Percentiles rank a stretch among this genome's conserved stretches.
Conservation (phyloP, 2,329 filamentous ascomycete genomes). For the Fusarium succisae region DNA sequence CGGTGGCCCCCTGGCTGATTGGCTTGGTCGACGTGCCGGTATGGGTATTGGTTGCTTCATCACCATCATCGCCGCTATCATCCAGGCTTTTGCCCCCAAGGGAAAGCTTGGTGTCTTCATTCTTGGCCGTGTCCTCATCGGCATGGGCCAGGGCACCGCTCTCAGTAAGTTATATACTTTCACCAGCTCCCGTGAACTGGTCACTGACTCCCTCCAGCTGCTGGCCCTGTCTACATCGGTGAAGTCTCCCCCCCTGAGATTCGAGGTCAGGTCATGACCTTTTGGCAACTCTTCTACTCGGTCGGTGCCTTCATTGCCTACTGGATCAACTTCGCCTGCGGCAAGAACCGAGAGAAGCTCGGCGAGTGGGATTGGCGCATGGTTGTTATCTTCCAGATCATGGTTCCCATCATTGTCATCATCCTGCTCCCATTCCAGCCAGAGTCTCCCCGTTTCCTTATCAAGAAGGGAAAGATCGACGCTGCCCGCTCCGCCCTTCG, state of each 20-base stretch:
- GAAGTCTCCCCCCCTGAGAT: slow-evolving; percentile 72
- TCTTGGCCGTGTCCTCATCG: slow-evolving; percentile 73
- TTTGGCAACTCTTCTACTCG: slow-evolving; percentile 73
- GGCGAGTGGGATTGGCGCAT: slow-evolving; percentile 80
- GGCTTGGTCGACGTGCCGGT: slow-evolving; percentile 68
- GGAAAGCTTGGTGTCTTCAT: slow-evolving; percentile 73
- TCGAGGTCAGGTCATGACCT: slow-evolving; percentile 71
- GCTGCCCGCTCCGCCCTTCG: slow-evolving; percentile 66
- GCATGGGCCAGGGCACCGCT: slow-evolving; percentile 75
- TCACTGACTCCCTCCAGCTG: slow-evolving; percentile 52
- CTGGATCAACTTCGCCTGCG: slow-evolving; percentile 71
- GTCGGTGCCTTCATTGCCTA: slow-evolving; percentile 64
- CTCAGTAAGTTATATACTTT: slow-evolving; percentile 50
- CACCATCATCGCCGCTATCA: slow-evolving; percentile 73
- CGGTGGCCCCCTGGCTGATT: slow-evolving; percentile 70
- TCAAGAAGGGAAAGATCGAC: slow-evolving; percentile 69
- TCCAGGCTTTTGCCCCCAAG: slow-evolving; percentile 72
- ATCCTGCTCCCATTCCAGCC: slow-evolving; percentile 71
- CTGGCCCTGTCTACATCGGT: slow-evolving; percentile 76
- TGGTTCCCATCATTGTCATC: slow-evolving; percentile 72
- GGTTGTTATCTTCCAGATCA: slow-evolving; percentile 76
- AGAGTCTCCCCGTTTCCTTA: slow-evolving; percentile 74
- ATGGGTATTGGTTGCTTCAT: slow-evolving; percentile 72
- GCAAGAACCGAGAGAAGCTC: slow-evolving; percentile 61
- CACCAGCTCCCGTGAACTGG: too few relatives aligned